These are phyloP conservation scores for Candida pseudoviswanathii DNA, from an alignment of 1,139 yeast genomes.

Conservation along the genomic window DNA sequence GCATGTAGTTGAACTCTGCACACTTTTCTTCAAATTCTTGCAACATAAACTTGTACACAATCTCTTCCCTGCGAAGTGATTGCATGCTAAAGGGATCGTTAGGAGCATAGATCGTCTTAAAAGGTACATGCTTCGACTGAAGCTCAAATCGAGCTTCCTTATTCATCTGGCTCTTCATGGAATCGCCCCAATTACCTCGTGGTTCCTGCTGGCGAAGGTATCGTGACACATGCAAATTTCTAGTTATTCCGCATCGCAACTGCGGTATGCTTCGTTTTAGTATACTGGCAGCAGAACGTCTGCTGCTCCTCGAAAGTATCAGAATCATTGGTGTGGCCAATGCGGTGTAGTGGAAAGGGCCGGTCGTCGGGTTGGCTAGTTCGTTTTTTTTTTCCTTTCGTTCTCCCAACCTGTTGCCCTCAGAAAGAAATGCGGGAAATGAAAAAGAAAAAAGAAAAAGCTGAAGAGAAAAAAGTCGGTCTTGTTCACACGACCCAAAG, in stretches of 20 bases:
- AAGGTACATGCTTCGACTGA: neutral
- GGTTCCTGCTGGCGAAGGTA: neutral
- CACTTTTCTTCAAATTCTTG: constrained; percentile 12
- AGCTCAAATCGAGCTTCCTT: neutral
- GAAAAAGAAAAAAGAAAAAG: neutral
- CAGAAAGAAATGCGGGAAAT: constrained; percentile 2
- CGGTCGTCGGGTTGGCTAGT: too few relatives aligned
- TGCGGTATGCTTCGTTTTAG: constrained; percentile 8
- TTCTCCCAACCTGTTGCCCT: neutral
- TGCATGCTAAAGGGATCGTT: constrained; percentile 12
- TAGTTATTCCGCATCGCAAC: constrained; percentile 1
- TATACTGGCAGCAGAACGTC: constrained; percentile 4
- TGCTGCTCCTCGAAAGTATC: constrained; percentile 3
- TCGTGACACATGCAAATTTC: constrained; percentile 9
- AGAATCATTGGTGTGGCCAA: neutral
- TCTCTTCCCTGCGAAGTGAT: constrained; percentile 10
- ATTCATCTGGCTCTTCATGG: neutral
- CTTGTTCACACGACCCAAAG: neutral
- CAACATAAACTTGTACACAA: constrained; percentile 13
- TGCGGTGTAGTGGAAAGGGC: too few relatives aligned
- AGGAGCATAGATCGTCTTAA: constrained; percentile 1
- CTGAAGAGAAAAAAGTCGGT: neutral
- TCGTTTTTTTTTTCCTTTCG: neutral
- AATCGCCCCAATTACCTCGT: neutral
- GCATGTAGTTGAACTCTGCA: constrained; percentile 5